Evolutionary conservation across 2,329 filamentous ascomycete species (phyloP).

Genomic region (Aspergillus tubingensis): DNA sequence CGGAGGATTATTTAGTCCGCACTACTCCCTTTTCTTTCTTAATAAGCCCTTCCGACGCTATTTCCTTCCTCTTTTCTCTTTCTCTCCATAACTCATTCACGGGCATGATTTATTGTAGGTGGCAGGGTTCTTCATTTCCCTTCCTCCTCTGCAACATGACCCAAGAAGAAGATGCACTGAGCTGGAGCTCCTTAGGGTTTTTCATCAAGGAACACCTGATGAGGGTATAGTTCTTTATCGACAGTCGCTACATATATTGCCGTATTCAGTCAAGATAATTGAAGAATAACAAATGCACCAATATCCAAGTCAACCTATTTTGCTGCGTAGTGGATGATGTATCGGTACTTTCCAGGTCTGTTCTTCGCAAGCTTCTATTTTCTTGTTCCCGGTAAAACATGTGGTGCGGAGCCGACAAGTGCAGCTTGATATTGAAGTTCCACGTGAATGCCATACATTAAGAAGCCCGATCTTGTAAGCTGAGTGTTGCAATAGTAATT

Average conservation of each 20-base stretch:
- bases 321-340: no score
- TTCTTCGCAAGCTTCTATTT: no score
- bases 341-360: no score
- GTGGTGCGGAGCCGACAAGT: no score
- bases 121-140: slow-evolving; percentile 50
- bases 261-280: background rate
- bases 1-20: slow-evolving; percentile 36
- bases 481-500: no score
- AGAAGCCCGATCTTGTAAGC: no score
- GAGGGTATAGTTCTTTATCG: slow-evolving; percentile 67
- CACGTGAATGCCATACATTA: no score
- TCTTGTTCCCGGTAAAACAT: no score
- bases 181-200: slow-evolving; percentile 64
- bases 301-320: no score
- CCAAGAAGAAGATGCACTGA: slow-evolving; percentile 63
- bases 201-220: slow-evolving; percentile 44
- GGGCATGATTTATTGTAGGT: slow-evolving; percentile 68
- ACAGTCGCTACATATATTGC: slow-evolving; percentile 60
- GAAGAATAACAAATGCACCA: no score
- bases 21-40: slow-evolving; percentile 23
- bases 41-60: slow-evolving; percentile 16
- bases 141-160: slow-evolving; percentile 64
- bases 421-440: no score
- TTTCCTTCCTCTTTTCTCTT: slow-evolving; percentile 31
- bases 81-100: slow-evolving; percentile 56